These are phyloP conservation scores for Heterobasidion parviporum DNA, from an alignment of 1,284 basidiomycete genomes.

Conservation along the genomic window DNA sequence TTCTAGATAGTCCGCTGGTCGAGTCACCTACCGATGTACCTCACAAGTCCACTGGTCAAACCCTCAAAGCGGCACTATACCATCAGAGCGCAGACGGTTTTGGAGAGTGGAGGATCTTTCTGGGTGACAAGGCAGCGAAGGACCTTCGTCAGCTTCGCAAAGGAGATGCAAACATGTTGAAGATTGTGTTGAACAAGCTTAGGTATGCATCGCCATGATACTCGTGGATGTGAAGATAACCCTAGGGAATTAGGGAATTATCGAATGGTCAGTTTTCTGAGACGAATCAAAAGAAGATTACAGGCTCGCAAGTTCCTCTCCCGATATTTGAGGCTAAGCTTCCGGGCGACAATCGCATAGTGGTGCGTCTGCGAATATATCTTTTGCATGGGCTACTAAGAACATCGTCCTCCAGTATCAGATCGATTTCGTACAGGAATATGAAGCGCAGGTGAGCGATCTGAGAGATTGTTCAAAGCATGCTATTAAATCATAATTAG, in stretches of 20 bases:
- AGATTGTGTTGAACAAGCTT: slow-evolving; percentile 42
- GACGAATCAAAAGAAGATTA: slow-evolving; percentile 49
- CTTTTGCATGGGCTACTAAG: neutral
- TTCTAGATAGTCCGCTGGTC: neutral
- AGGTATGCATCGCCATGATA: slow-evolving; percentile 21
- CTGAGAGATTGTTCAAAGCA: neutral
- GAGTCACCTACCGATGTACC: neutral
- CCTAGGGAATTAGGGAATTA: slow-evolving; percentile 32
- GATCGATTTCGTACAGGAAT: slow-evolving; percentile 35
- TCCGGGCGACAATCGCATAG: slow-evolving; percentile 40
- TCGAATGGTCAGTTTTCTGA: slow-evolving; percentile 51
- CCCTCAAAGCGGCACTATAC: slow-evolving; percentile 18
- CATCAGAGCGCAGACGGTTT: slow-evolving; percentile 36
- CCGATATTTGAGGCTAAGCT: slow-evolving; percentile 55
- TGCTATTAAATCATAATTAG: neutral
- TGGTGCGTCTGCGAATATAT: slow-evolving; percentile 29
- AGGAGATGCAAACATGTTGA: slow-evolving; percentile 29
- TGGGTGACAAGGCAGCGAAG: slow-evolving; percentile 29
- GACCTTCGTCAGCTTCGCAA: slow-evolving; percentile 29
- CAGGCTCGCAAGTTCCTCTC: slow-evolving; percentile 28
- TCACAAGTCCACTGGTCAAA: neutral
- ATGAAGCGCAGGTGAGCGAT: neutral
- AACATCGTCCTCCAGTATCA: slow-evolving; percentile 38
- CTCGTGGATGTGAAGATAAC: too few relatives aligned
- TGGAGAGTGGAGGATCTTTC: slow-evolving; percentile 40